phyloP scores from a whole-genome alignment of 148 eudicot genomes.

The Gaultheria prostrata region DNA sequence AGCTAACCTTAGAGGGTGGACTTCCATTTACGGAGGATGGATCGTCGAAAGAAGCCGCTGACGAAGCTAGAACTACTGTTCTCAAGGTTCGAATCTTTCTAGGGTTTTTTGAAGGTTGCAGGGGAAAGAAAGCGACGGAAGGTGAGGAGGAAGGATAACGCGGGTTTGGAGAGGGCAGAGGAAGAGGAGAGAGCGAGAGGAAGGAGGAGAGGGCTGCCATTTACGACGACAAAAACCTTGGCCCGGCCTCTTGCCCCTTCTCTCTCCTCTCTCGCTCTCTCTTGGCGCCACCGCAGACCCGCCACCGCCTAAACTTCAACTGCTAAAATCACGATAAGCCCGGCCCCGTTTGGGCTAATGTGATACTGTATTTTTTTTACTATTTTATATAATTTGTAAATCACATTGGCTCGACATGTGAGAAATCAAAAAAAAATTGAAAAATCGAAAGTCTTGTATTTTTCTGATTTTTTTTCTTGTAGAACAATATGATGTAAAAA shows the following conservation, averaged over 20 bases:
- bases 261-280: conserved; percentile 2
- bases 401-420: too few relatives aligned
- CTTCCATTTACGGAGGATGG: conserved; percentile 22
- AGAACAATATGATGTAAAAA: too few relatives aligned
- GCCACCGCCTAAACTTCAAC: not conserved
- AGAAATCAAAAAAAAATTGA: too few relatives aligned
- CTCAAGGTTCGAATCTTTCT: conserved; percentile 23
- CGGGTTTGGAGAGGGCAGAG: conserved; percentile 10
- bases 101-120: conserved; percentile 17
- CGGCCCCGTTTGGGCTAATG: too few relatives aligned
- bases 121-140: conserved; percentile 18
- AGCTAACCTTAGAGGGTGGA: conserved; percentile 46
- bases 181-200: conserved; percentile 28
- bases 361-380: too few relatives aligned
- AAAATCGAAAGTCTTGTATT: too few relatives aligned
- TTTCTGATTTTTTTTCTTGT: too few relatives aligned
- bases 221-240: conserved; percentile 10
- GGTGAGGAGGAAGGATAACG: conserved; percentile 5
- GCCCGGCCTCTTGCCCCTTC: conserved; percentile 13
- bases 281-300: not conserved
- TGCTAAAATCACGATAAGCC: not conserved
- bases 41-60: conserved; percentile 40
- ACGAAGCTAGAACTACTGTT: conserved; percentile 32
- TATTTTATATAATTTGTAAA: too few relatives aligned
- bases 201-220: conserved; percentile 39